phyloP scores from a whole-genome alignment of 73 alveolate species.

The Paramecium primaurelia region DNA sequence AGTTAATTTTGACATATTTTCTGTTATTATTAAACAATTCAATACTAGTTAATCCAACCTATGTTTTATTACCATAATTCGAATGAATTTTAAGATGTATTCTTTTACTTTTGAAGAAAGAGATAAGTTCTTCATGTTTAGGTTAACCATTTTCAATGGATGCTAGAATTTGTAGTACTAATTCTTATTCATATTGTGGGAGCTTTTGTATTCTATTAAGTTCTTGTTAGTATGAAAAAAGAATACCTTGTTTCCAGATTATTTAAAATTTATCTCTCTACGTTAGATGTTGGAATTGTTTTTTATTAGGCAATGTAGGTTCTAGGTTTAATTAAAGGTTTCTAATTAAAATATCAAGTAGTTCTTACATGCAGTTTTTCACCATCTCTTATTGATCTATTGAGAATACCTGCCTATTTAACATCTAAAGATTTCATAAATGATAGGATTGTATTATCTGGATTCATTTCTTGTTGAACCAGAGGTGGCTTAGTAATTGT shows the following conservation, averaged over 20 bases:
- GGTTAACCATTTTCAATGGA: constrained; percentile 31
- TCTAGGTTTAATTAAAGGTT: constrained; percentile 6
- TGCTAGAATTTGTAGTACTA: not conserved
- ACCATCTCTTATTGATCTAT: not conserved
- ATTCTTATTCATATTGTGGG: not conserved
- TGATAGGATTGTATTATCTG: not conserved
- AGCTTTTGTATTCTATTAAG: not conserved
- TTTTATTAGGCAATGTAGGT: not conserved
- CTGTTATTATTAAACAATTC: constrained; percentile 61
- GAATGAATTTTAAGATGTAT: constrained; percentile 59
- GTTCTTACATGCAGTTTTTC: constrained; percentile 16
- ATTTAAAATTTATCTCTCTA: not conserved
- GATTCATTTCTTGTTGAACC: not conserved
- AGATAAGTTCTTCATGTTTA: not conserved
- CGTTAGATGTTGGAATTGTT: constrained; percentile 3
- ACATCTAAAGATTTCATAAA: not conserved
- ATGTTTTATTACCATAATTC: constrained; percentile 64
- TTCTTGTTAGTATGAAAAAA: not conserved
- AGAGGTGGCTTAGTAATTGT: not conserved
- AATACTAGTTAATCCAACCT: constrained; percentile 71
- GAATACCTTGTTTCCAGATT: constrained; percentile 31
- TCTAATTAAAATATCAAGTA: not conserved
- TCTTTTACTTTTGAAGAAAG: constrained; percentile 57
- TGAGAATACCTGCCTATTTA: not conserved
- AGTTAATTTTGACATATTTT: constrained; percentile 49